A percentile compares a stretch with the other conserved stretches of the same genome.
These are phyloP conservation scores for Irpex sp. DNA, from an alignment of 1,284 basidiomycete genomes.

Conservation along the genomic window DNA sequence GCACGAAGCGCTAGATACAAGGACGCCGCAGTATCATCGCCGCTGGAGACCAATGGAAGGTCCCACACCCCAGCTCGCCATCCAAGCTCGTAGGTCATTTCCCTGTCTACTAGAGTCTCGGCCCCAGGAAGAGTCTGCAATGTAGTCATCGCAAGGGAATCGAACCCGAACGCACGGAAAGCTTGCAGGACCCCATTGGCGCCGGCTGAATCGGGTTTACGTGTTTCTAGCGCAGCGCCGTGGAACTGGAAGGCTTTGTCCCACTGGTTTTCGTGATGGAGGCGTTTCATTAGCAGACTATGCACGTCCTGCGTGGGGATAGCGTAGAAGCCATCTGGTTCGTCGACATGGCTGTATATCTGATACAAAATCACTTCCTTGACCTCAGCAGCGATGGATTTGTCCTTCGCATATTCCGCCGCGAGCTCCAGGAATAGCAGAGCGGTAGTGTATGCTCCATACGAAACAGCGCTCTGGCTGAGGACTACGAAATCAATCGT, in stretches of 20 bases:
- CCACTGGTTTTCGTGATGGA: constrained; percentile 93
- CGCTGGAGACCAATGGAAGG: constrained; percentile 53
- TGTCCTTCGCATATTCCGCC: constrained; percentile 43
- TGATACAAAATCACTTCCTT: constrained; percentile 76
- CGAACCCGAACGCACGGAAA: constrained; percentile 86
- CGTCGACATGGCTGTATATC: constrained; percentile 93
- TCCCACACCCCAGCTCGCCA: constrained; percentile 96
- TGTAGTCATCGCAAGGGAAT: constrained; percentile 70
- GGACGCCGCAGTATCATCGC: constrained; percentile 46
- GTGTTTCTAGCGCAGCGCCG: constrained; percentile 77
- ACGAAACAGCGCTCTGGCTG: constrained; percentile 70
- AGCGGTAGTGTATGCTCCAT: constrained; percentile 84
- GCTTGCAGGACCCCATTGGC: constrained; percentile 65
- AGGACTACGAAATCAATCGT: constrained; percentile 74
- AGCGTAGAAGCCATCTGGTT: constrained; percentile 97
- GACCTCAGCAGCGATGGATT: constrained; percentile 23
- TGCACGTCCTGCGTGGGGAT: constrained; percentile 77
- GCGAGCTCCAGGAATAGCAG: constrained; percentile 88
- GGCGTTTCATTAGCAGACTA: constrained; percentile 76
- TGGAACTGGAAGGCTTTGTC: constrained; percentile 88
- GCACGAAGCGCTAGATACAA: constrained; percentile 81
- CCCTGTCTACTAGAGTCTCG: constrained; percentile 22
- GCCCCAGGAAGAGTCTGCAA: constrained; percentile 39
- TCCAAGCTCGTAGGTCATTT: constrained; percentile 75
- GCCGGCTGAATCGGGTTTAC: constrained; percentile 35